Conservation (phyloP, 768 basidiomycete species). For the Mycena maculata region DNA sequence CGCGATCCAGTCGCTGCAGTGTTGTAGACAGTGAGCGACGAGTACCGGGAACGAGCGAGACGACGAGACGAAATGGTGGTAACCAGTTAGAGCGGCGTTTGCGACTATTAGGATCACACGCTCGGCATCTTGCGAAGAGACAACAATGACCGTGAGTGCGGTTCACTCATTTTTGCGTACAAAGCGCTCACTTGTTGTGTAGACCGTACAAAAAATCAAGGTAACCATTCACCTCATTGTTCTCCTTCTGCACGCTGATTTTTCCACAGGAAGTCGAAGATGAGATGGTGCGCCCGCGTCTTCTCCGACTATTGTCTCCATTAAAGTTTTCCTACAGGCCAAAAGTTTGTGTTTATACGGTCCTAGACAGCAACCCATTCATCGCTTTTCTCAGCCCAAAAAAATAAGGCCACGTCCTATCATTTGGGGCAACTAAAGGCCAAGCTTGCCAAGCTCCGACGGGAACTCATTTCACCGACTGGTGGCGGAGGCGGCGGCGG, state of each 20-base stretch:
- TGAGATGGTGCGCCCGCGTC: constrained; percentile 81
- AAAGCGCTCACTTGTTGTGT: constrained; percentile 50
- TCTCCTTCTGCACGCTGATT: constrained; percentile 35
- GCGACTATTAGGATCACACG: background rate
- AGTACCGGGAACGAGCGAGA: constrained; percentile 36
- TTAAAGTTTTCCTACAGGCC: constrained; percentile 61
- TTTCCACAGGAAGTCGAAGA: constrained; percentile 86
- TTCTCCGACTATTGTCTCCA: constrained; percentile 31
- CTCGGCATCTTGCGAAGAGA: background rate
- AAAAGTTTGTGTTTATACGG: constrained; percentile 70
- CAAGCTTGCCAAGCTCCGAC: constrained; percentile 95
- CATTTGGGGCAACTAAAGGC: constrained; percentile 97
- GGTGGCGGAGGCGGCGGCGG: constrained; percentile 87
- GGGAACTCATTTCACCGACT: constrained; percentile 89
- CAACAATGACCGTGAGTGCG: background rate
- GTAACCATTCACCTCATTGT: constrained; percentile 50
- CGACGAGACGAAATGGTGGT: constrained; percentile 43
- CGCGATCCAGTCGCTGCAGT: constrained; percentile 66
- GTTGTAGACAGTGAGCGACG: constrained; percentile 27
- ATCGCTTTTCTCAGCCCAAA: constrained; percentile 73
- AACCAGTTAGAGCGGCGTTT: constrained; percentile 19
- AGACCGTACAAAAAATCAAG: constrained; percentile 90
- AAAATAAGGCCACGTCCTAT: constrained; percentile 96
- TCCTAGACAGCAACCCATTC: constrained; percentile 24
- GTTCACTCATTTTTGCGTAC: constrained; percentile 61